A percentile compares a stretch with the other conserved stretches of the same genome.
phyloP scores from a whole-genome alignment of 1,139 yeast species.

The Geotrichum fermentans region DNA sequence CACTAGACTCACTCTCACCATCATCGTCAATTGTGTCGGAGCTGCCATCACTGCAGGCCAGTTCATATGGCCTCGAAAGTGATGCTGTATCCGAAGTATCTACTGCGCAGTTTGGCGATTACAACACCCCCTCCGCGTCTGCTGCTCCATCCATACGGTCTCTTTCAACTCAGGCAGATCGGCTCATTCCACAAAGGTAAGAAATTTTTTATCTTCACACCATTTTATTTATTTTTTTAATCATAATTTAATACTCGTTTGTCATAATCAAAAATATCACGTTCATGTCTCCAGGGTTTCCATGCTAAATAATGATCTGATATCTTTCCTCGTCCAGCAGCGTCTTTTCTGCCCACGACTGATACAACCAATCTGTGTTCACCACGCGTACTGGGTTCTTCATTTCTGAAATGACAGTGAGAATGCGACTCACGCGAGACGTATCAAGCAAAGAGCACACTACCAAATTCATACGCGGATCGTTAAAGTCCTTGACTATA shows the following conservation, averaged over 20 bases:
- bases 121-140: constrained; percentile 3
- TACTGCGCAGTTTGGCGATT: constrained; percentile 10
- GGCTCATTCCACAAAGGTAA: too few relatives aligned
- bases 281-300: too few relatives aligned
- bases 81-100: constrained; percentile 7
- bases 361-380: constrained; percentile 28
- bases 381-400: constrained; percentile 25
- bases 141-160: constrained; percentile 13
- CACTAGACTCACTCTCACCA: background rate
- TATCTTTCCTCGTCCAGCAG: constrained; percentile 24
- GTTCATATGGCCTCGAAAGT: constrained; percentile 1
- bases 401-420: constrained; percentile 15
- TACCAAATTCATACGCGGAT: constrained; percentile 11
- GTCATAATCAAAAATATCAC: background rate
- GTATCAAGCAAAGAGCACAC: constrained; percentile 6
- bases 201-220: background rate
- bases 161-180: constrained; percentile 3
- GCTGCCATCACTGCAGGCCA: constrained; percentile 5
- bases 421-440: constrained; percentile 16
- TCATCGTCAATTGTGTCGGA: constrained; percentile 1
- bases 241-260: background rate
- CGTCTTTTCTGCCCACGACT: constrained; percentile 29
- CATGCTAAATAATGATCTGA: background rate
- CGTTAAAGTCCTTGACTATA: constrained; percentile 9
- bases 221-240: background rate